These are phyloP conservation scores for Solanum sejunctum DNA, from an alignment of 257 asterid genomes.

Conservation along the genomic window DNA sequence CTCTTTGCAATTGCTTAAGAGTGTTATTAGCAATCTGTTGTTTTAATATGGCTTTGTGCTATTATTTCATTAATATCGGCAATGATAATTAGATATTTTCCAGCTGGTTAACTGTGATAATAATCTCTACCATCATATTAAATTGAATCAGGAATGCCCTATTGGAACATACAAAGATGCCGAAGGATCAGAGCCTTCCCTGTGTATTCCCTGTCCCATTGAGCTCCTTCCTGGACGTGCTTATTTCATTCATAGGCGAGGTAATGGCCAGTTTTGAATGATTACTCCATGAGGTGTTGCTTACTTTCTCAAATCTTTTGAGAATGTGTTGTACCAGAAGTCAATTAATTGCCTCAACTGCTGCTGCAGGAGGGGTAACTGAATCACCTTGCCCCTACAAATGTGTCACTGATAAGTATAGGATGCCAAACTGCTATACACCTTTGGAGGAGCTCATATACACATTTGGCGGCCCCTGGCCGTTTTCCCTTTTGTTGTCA, in stretches of 20 bases:
- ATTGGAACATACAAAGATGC: constrained; percentile 69
- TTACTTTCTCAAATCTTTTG: background rate
- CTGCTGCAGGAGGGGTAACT: constrained; percentile 77
- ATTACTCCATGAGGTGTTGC: background rate
- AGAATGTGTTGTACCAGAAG: background rate
- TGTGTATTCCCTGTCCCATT: constrained; percentile 65
- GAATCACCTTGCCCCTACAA: constrained; percentile 58
- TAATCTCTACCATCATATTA: constrained; percentile 5
- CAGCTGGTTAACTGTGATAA: constrained; percentile 4
- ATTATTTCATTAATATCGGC: background rate
- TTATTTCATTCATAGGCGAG: constrained; percentile 67
- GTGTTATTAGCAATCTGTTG: background rate
- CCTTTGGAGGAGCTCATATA: constrained; percentile 90
- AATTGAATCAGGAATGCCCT: constrained; percentile 62
- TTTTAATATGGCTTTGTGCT: background rate
- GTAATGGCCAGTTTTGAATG: constrained; percentile 22
- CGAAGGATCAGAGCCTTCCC: constrained; percentile 75
- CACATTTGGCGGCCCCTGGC: constrained; percentile 95
- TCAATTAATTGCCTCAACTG: background rate
- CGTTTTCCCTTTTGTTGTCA: constrained; percentile 48
- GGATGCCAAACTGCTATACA: constrained; percentile 76
- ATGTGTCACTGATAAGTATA: constrained; percentile 79
- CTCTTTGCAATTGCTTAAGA: background rate
- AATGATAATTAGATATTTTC: background rate
- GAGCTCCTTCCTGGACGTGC: constrained; percentile 84